These are phyloP conservation scores for Aureobasidium sp. DNA, from an alignment of 2,329 filamentous ascomycete species.

Conservation along the genomic window DNA sequence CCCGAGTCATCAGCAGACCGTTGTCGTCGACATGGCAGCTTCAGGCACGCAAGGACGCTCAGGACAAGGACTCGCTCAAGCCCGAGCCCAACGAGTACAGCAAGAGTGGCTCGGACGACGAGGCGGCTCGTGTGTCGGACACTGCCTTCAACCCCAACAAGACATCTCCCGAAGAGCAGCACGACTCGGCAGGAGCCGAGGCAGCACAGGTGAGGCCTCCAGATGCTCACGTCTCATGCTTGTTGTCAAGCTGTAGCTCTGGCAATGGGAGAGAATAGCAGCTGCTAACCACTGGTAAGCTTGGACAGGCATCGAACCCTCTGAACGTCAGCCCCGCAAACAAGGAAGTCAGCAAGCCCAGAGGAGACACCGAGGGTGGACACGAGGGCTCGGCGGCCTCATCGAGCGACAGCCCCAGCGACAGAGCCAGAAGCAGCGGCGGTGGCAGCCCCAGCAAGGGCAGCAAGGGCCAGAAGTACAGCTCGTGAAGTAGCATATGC, in stretches of 20 bases:
- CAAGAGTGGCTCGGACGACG: slow-evolving; percentile 58
- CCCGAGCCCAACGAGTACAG: slow-evolving; percentile 60
- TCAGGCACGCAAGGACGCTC: slow-evolving; percentile 36
- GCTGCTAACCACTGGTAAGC: slow-evolving; percentile 11
- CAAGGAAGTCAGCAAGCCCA: slow-evolving; percentile 47
- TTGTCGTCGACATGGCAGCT: slow-evolving; percentile 22
- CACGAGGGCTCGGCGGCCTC: slow-evolving; percentile 31
- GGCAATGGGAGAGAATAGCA: neutral
- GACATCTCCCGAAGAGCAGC: slow-evolving; percentile 60
- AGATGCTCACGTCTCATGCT: neutral
- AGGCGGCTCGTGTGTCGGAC: slow-evolving; percentile 47
- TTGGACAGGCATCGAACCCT: slow-evolving; percentile 34
- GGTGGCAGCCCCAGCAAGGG: slow-evolving; percentile 17
- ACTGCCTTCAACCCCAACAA: slow-evolving; percentile 63
- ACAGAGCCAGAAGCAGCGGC: slow-evolving; percentile 28
- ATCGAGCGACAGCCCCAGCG: slow-evolving; percentile 33
- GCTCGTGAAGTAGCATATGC: too few species aligned
- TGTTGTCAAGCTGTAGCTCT: neutral
- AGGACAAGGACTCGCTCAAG: slow-evolving; percentile 53
- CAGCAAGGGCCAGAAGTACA: slow-evolving; percentile 11
- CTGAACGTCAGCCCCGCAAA: slow-evolving; percentile 57
- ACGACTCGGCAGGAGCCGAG: slow-evolving; percentile 33
- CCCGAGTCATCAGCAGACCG: slow-evolving; percentile 10
- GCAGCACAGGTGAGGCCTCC: slow-evolving; percentile 21
- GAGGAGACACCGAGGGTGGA: slow-evolving; percentile 37